These are phyloP conservation scores for Cucumis sativus DNA, from an alignment of 306 rosid genomes.

Conservation along the genomic window Cucumber_9930_V3 NC_026661.2:2043001-2043500, in stretches of 20 bases:
- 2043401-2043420: background rate
- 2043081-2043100: constrained; percentile 28
- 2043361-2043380: background rate
- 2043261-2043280: background rate
- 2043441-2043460: background rate
- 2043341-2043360: background rate
- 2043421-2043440: background rate
- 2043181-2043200: background rate
- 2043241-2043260: background rate
- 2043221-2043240: background rate
- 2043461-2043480: constrained; percentile 30
- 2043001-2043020: constrained; percentile 5
- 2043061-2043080: constrained; percentile 22
- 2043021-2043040: constrained; percentile 15
- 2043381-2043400: background rate
- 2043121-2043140: constrained; percentile 9
- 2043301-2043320: background rate
- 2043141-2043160: background rate
- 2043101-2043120: constrained; percentile 20
- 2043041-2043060: constrained; percentile 19
- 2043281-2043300: background rate
- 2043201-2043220: background rate
- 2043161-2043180: background rate
- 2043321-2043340: background rate
- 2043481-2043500: constrained; percentile 48